Percentiles rank a stretch among this genome's conserved stretches.
phyloP scores from a whole-genome alignment of 345 rosid genomes.

The Mercurialis annua region DNA sequence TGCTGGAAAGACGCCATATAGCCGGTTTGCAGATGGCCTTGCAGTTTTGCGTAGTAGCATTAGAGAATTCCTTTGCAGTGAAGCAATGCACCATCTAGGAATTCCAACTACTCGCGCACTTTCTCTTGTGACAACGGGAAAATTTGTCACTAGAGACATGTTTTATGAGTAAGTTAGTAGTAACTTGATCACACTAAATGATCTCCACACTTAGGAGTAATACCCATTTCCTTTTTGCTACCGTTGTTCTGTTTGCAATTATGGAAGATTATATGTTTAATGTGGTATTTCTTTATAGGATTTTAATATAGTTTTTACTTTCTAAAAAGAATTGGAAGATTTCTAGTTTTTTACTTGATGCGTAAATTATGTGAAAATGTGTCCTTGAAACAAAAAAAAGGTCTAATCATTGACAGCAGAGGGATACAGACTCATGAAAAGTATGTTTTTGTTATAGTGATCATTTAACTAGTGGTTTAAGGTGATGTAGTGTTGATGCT shows the following conservation, averaged over 20 bases:
- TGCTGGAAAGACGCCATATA: constrained; percentile 92
- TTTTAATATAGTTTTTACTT: not conserved
- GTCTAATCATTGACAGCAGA: not conserved
- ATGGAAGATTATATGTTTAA: not conserved
- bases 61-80: constrained; percentile 93
- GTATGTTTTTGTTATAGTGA: not conserved
- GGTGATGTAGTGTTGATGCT: not conserved
- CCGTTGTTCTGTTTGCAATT: not conserved
- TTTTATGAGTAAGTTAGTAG: constrained; percentile 80
- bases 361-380: too few relatives aligned
- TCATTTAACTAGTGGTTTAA: constrained; percentile 1
- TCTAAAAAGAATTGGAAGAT: not conserved
- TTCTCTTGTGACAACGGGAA: constrained; percentile 88
- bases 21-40: constrained; percentile 97
- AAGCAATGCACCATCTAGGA: constrained; percentile 87
- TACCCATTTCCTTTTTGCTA: not conserved
- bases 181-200: constrained; percentile 3
- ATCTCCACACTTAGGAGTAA: not conserved
- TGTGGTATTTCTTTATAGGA: not conserved
- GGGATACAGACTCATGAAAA: not conserved
- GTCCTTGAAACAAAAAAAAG: not conserved
- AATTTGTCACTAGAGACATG: constrained; percentile 90
- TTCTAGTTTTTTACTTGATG: not conserved
- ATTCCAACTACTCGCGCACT: constrained; percentile 97
- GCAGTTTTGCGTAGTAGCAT: constrained; percentile 97